Conservation (phyloP, 73 alveolate genomes). For the Blepharisma japonicum region DNA sequence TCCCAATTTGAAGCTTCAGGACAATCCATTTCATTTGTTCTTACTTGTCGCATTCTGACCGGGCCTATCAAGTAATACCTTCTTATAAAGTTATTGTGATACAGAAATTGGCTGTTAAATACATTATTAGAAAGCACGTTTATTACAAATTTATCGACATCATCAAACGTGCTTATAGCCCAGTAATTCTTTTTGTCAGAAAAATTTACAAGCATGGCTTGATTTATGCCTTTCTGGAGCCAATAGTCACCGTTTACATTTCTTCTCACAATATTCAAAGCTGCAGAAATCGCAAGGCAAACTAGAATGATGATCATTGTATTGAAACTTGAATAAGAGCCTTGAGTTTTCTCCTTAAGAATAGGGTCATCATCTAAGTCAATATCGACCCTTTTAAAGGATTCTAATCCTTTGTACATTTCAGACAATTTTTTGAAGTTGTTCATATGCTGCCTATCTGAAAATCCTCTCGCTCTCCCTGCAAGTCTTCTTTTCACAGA, state of each 20-base stretch:
- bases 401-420: slow-evolving; percentile 1
- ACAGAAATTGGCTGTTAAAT: neutral
- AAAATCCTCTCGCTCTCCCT: neutral
- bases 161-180: neutral
- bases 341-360: too few relatives aligned
- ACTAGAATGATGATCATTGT: too few relatives aligned
- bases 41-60: slow-evolving; percentile 8
- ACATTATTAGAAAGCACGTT: neutral
- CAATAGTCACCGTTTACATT: neutral
- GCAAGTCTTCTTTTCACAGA: neutral
- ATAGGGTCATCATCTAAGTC: too few relatives aligned
- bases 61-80: neutral
- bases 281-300: too few relatives aligned
- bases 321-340: too few relatives aligned
- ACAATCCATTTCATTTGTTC: neutral
- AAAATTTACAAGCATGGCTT: neutral
- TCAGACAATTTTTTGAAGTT: neutral
- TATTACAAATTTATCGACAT: neutral
- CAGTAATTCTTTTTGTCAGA: neutral
- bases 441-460: neutral
- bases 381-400: too few relatives aligned
- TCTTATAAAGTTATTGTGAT: neutral
- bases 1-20: neutral
- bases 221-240: slow-evolving; percentile 5
- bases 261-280: neutral